Evolutionary conservation across 768 basidiomycete genomes (phyloP).

Genomic region (Auricularia sp.): DNA sequence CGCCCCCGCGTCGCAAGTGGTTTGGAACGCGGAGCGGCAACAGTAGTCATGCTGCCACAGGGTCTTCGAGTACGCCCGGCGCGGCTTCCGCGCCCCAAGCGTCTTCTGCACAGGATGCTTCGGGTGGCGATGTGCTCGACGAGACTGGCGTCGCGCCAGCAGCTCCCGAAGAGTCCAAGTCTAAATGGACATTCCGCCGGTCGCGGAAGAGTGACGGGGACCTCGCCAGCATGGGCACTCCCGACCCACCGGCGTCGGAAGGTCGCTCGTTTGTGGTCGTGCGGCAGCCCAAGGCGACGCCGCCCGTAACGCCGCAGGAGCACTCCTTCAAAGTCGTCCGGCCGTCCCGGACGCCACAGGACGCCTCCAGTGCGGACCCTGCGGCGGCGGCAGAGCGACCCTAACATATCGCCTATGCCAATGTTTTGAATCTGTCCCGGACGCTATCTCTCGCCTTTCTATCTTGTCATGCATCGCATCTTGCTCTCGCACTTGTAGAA

Average conservation of each 20-base stretch:
- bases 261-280: conserved; percentile 48
- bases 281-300: conserved; percentile 34
- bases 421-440: not conserved
- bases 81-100: conserved; percentile 5
- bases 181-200: not conserved
- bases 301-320: conserved; percentile 11
- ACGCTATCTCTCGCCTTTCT: not conserved
- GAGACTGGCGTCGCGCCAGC: conserved; percentile 25
- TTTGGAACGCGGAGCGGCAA: not conserved
- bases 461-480: not conserved
- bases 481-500: not conserved
- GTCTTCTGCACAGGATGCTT: conserved; percentile 4
- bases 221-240: conserved; percentile 15
- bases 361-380: not conserved
- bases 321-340: not conserved
- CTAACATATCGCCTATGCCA: conserved; percentile 25
- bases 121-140: conserved; percentile 16
- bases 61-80: not conserved
- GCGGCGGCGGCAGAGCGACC: conserved; percentile 19
- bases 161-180: not conserved
- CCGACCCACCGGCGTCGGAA: conserved; percentile 22
- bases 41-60: not conserved
- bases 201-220: conserved; percentile 47
- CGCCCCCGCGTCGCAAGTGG: conserved; percentile 1
- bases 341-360: not conserved